Evolutionary conservation across 2,329 filamentous ascomycete species (phyloP).

Genomic region (Gremmenia infestans): DNA sequence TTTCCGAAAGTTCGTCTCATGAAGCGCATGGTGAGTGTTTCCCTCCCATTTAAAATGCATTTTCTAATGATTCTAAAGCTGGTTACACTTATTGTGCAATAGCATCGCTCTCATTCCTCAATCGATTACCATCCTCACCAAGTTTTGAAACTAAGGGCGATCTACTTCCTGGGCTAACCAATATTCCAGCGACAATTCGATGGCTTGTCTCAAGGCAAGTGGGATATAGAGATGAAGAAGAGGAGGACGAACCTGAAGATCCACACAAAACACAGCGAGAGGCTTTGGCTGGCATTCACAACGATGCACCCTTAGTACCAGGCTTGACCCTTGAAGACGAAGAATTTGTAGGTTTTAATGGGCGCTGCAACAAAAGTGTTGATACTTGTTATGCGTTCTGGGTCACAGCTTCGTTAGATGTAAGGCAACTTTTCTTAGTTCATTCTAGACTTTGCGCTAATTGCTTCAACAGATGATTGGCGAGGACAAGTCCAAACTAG

Average conservation of each 20-base stretch:
- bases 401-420: constrained; percentile 63
- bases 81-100: constrained; percentile 91
- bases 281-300: constrained; percentile 13
- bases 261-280: constrained; percentile 10
- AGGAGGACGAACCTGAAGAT: constrained; percentile 14
- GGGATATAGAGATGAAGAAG: constrained; percentile 46
- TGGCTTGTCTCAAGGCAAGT: constrained; percentile 66
- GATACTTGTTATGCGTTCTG: constrained; percentile 98
- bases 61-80: constrained; percentile 43
- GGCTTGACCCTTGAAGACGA: constrained; percentile 20
- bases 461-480: constrained; percentile 48
- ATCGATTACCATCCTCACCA: constrained; percentile 19
- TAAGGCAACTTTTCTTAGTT: constrained; percentile 25
- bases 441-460: not conserved
- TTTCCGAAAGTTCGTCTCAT: constrained; percentile 31
- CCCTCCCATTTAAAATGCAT: not conserved
- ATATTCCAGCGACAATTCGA: constrained; percentile 32
- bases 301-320: constrained; percentile 26
- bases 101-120: constrained; percentile 67
- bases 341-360: constrained; percentile 71
- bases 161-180: constrained; percentile 32
- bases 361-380: constrained; percentile 81
- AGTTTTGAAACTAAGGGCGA: constrained; percentile 16
- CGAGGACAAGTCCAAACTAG: constrained; percentile 42
- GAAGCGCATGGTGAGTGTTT: constrained; percentile 29